Evolutionary conservation across 2,329 filamentous ascomycete species (phyloP).

Genomic region (Didymella sp.): DNA sequence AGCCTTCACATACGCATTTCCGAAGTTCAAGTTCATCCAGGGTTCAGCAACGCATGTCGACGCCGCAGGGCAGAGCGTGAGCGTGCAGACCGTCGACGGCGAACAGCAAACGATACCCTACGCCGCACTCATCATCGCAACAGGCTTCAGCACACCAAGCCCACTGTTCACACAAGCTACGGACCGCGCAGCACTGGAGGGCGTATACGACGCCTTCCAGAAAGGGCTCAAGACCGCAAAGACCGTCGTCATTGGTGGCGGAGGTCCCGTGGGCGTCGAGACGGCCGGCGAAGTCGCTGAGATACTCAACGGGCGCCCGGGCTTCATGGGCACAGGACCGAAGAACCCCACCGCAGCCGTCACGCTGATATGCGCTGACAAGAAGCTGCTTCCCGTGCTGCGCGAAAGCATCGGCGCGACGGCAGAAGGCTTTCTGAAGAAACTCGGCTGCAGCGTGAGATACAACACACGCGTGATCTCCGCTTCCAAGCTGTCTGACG

Average conservation of each 20-base stretch:
- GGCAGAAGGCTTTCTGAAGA: constrained; percentile 57
- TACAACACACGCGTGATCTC: constrained; percentile 49
- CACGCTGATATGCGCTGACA: constrained; percentile 54
- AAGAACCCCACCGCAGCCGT: constrained; percentile 52
- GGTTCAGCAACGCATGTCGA: constrained; percentile 60
- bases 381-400: constrained; percentile 55
- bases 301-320: constrained; percentile 48
- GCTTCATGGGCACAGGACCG: constrained; percentile 46
- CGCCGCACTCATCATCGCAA: constrained; percentile 63
- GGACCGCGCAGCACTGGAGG: constrained; percentile 34
- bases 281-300: constrained; percentile 59
- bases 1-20: constrained; percentile 59
- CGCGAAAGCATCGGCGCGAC: constrained; percentile 52
- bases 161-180: constrained; percentile 55
- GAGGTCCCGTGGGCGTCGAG: constrained; percentile 59
- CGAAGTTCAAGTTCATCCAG: constrained; percentile 60
- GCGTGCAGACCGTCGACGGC: constrained; percentile 42
- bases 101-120: constrained; percentile 53
- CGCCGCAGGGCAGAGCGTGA: constrained; percentile 54
- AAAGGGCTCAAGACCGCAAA: constrained; percentile 50
- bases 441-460: constrained; percentile 56
- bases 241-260: constrained; percentile 58
- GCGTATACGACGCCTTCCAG: constrained; percentile 49
- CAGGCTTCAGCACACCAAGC: constrained; percentile 59
- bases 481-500: constrained; percentile 33